Base-by-base conservation (phyloP, 768 basidiomycete species). In the Auriscalpium orientale region DNA sequence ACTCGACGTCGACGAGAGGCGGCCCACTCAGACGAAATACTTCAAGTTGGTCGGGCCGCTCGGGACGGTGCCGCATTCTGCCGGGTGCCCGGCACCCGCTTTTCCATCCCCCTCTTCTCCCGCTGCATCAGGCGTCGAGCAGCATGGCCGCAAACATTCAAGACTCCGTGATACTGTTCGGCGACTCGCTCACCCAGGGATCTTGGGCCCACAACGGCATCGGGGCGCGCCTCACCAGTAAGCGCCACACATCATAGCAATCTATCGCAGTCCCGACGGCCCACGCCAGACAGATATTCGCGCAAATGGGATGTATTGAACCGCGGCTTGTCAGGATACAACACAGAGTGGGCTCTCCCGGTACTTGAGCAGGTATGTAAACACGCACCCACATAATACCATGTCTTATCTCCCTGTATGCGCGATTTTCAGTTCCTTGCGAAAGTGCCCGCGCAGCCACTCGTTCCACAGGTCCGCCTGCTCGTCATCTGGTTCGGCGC, bases 401-500 rank as follows among this genome's bases (percentile, higher is more conserved):
- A 7, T 5, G 28, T 28, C 28, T 28, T 28, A 10, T 22, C 20
- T 33, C 35, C 38, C 35, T n/a, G n/a, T 34, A 16, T 9, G 9
- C 21, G n/a, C 35, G 13, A 21, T 9, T 20, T 18, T 7, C 61
- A 90, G 86, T 75, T 81, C 59, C 73, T 92, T 53, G 81, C 84
- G 13, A 80, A 76, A 57, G 75, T 70, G 60, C 63, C 74, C 7
- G 76, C 78, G 55, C 76, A 72, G 53, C 63, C 67, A 20, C 70
- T 77, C 51, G 72, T 74, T 38, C 84, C 87, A 8, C 80, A 76
- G 46, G 76, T 93, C 37, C 81, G 80, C 44, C 68, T 95, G n/a
- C 74, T 95, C 57, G 82, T 82, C 7, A 83, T 95, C 65, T 97
- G 91, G 91, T 89, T 90, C 58, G 93, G 93, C 49, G 85, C 85